These are phyloP conservation scores for Neofusicoccum ribis DNA, from an alignment of 2,329 filamentous ascomycete genomes.

Conservation along the genomic window DNA sequence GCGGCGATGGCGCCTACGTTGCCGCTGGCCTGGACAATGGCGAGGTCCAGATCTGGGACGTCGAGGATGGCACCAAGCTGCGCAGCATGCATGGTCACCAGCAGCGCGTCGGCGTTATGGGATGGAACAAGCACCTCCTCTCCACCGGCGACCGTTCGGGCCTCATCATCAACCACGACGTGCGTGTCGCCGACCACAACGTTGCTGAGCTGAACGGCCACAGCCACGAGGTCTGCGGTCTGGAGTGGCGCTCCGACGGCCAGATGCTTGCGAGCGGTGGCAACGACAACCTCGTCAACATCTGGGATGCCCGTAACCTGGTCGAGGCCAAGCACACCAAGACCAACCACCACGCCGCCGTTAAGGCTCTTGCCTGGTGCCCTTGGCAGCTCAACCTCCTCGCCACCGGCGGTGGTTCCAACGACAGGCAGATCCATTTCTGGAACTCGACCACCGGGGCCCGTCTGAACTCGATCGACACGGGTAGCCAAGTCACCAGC, in stretches of 20 bases:
- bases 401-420: slow-evolving; percentile 91
- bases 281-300: slow-evolving; percentile 98
- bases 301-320: slow-evolving; percentile 96
- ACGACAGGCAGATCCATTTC: slow-evolving; percentile 98
- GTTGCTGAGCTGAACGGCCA: slow-evolving; percentile 94
- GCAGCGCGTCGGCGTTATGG: slow-evolving; percentile 92
- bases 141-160: slow-evolving; percentile 94
- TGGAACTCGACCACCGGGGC: slow-evolving; percentile 99
- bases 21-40: slow-evolving; percentile 91
- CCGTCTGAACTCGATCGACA: slow-evolving; percentile 98
- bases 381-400: slow-evolving; percentile 98
- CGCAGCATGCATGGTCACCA: slow-evolving; percentile 99
- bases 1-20: slow-evolving; percentile 93
- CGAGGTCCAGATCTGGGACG: slow-evolving; percentile 99
- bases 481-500: slow-evolving; percentile 94
- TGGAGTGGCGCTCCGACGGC: slow-evolving; percentile 96
- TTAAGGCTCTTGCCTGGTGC: slow-evolving; percentile 98
- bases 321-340: slow-evolving; percentile 97
- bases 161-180: slow-evolving; percentile 97
- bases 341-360: slow-evolving; percentile 98
- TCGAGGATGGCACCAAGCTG: slow-evolving; percentile 90
- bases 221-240: slow-evolving; percentile 95
- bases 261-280: slow-evolving; percentile 95
- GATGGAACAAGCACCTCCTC: slow-evolving; percentile 97
- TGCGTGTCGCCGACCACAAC: slow-evolving; percentile 97